These are phyloP conservation scores for Eremochloa ophiuroides DNA, from an alignment of 176 grass and related monocot species.

Conservation along the genomic window DNA sequence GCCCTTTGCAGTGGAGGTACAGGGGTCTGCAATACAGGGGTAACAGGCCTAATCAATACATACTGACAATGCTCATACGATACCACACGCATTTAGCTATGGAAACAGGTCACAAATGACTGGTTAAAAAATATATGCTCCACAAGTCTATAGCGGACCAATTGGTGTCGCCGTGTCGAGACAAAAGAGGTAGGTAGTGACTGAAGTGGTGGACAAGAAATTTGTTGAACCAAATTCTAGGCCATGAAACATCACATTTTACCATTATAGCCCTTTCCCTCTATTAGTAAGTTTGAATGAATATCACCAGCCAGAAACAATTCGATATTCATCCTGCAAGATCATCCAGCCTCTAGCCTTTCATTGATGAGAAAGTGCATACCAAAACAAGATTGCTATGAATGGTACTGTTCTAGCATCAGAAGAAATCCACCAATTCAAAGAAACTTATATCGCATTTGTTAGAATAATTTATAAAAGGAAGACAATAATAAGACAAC, in stretches of 20 bases:
- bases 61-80: neutral
- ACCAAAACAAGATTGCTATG: neutral
- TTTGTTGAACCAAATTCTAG: neutral
- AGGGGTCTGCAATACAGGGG: conserved; percentile 63
- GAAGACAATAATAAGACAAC: neutral
- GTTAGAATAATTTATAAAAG: neutral
- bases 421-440: neutral
- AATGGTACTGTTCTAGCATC: neutral
- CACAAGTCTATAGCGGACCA: neutral
- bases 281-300: neutral
- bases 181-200: neutral
- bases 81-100: conserved; percentile 5
- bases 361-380: neutral
- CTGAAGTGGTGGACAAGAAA: neutral
- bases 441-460: neutral
- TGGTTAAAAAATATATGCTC: neutral
- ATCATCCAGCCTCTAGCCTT: neutral
- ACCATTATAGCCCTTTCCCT: neutral
- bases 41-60: conserved; percentile 32
- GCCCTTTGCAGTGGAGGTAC: conserved; percentile 81
- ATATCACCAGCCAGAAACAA: neutral
- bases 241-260: neutral
- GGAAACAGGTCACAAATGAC: conserved; percentile 16
- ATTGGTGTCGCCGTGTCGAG: neutral
- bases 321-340: conserved; percentile 10